Percentiles rank a stretch among this genome's conserved stretches.
These are phyloP conservation scores for Puccinellia tenuiflora DNA, from an alignment of 176 grass and related monocot species.

Conservation along the genomic window DNA sequence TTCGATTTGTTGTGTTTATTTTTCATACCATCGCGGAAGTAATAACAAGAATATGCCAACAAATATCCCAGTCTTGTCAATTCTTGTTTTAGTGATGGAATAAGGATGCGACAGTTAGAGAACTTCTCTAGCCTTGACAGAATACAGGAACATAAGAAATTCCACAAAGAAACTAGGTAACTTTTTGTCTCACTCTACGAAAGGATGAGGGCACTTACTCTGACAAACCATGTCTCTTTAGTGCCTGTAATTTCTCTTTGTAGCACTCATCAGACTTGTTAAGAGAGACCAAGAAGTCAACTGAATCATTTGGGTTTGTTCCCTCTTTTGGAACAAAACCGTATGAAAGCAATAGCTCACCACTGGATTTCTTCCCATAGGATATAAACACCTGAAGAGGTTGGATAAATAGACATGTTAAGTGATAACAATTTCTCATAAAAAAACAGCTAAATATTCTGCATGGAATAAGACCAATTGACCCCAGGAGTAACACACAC, in stretches of 20 bases:
- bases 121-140: not conserved
- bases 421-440: not conserved
- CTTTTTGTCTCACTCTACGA: not conserved
- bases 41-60: not conserved
- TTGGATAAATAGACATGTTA: slow-evolving; percentile 19
- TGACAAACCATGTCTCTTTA: slow-evolving; percentile 65
- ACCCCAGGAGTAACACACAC: not conserved
- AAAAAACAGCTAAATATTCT: not conserved
- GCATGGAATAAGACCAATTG: not conserved
- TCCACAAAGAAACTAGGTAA: not conserved
- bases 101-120: not conserved
- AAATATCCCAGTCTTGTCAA: not conserved
- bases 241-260: slow-evolving; percentile 73
- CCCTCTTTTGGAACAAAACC: slow-evolving; percentile 97
- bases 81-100: not conserved
- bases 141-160: not conserved
- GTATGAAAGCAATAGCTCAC: slow-evolving; percentile 95
- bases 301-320: slow-evolving; percentile 93
- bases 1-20: not conserved
- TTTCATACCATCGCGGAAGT: not conserved
- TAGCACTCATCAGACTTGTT: slow-evolving; percentile 80
- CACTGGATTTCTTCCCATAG: slow-evolving; percentile 90
- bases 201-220: slow-evolving; percentile 54
- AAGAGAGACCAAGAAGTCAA: slow-evolving; percentile 73
- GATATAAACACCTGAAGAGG: slow-evolving; percentile 85